A percentile compares a stretch with the other conserved stretches of the same genome.
Evolutionary conservation across 306 rosid species (phyloP).

Genomic region (Cucumis hystrix): DNA sequence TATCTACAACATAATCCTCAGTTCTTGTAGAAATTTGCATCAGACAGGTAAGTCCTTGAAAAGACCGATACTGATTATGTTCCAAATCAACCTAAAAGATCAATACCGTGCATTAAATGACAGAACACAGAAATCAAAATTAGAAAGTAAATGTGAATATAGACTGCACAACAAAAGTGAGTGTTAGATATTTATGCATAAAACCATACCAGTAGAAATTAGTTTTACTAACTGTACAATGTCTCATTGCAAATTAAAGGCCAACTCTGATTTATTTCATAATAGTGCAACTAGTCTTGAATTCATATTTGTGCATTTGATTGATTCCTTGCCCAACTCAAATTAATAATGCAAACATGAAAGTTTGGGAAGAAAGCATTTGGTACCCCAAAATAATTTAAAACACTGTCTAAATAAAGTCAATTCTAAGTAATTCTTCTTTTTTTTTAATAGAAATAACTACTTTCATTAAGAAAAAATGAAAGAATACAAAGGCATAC

Average conservation of each 20-base stretch:
- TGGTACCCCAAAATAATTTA: not conserved
- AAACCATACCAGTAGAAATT: not conserved
- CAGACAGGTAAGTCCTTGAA: conserved; percentile 94
- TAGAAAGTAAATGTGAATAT: not conserved
- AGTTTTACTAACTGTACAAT: not conserved
- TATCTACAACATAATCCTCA: conserved; percentile 84
- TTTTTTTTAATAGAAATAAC: too few relatives aligned
- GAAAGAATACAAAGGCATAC: too few relatives aligned
- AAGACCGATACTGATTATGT: conserved; percentile 88
- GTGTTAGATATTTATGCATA: not conserved
- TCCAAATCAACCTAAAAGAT: conserved; percentile 78
- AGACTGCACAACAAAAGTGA: not conserved
- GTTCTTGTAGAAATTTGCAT: conserved; percentile 93
- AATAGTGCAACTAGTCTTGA: not conserved
- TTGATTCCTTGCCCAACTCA: not conserved
- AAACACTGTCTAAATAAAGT: not conserved
- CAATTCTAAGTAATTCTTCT: not conserved
- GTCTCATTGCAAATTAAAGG: not conserved
- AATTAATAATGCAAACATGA: not conserved
- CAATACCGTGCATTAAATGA: not conserved
- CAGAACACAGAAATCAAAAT: not conserved
- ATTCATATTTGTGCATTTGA: not conserved
- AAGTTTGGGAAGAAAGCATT: not conserved
- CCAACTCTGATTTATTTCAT: not conserved
- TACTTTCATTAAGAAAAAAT: too few relatives aligned